Percentiles rank a stretch among this genome's conserved stretches.
These are phyloP conservation scores for Backusella parvicylindrica DNA, from an alignment of 192 early-diverging fungal genomes.

Conservation along the genomic window DNA sequence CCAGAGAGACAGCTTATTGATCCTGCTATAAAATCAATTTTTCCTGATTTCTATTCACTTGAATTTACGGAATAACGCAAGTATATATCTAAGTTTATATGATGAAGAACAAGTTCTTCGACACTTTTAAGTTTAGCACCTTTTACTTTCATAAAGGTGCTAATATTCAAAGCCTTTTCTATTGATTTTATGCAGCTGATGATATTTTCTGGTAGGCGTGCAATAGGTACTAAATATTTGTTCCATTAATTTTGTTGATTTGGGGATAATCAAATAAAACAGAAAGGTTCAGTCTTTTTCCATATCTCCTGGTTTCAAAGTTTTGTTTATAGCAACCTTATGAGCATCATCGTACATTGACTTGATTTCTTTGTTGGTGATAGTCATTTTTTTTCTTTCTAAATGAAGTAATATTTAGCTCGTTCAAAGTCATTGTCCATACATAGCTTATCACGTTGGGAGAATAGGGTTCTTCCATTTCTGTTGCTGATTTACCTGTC, in stretches of 20 bases:
- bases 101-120: too few species aligned
- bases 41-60: background rate
- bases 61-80: background rate
- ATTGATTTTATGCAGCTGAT: too few species aligned
- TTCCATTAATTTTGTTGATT: too few species aligned
- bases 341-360: constrained; percentile 13
- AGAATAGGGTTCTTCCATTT: background rate
- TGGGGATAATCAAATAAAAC: too few species aligned
- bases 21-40: constrained; percentile 3
- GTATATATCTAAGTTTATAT: background rate
- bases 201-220: too few species aligned
- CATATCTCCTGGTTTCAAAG: too few species aligned
- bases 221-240: too few species aligned
- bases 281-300: too few species aligned
- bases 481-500: background rate
- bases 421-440: constrained; percentile 7
- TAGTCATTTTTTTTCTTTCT: constrained; percentile 17
- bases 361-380: constrained; percentile 1
- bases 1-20: background rate
- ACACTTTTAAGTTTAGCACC: too few species aligned
- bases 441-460: background rate
- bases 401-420: constrained; percentile 6
- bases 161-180: too few species aligned
- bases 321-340: constrained; percentile 1
- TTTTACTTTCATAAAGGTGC: too few species aligned